Percentiles rank a stretch among this genome's conserved stretches.
Evolutionary conservation across 2,329 filamentous ascomycete species (phyloP).

Genomic region (Nannizziopsis barbatae): DNA sequence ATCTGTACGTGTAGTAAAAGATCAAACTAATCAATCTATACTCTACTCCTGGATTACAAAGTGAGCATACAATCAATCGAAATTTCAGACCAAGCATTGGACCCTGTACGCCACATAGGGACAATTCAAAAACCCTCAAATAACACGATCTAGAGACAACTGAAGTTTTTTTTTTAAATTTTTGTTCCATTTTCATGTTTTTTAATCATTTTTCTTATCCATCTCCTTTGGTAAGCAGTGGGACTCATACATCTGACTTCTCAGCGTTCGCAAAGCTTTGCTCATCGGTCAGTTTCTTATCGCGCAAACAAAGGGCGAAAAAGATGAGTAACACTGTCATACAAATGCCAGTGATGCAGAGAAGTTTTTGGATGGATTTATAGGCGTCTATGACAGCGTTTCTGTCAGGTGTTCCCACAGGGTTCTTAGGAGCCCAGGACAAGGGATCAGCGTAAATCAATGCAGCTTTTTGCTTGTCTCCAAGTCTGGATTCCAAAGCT

Average conservation of each 20-base stretch:
- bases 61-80: too few relatives aligned
- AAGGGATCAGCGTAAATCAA: slow-evolving; percentile 37
- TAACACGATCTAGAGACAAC: too few relatives aligned
- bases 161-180: too few relatives aligned
- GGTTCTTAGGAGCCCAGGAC: slow-evolving; percentile 26
- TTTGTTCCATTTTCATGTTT: too few relatives aligned
- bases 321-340: slow-evolving; percentile 37
- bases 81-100: too few relatives aligned
- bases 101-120: too few relatives aligned
- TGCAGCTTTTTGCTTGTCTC: slow-evolving; percentile 32
- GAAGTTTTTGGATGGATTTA: slow-evolving; percentile 36
- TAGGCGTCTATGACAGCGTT: slow-evolving; percentile 37
- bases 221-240: too few relatives aligned
- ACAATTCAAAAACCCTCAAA: too few relatives aligned
- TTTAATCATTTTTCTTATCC: too few relatives aligned
- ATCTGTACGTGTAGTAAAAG: too few relatives aligned
- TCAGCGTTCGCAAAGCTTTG: slow-evolving; percentile 38
- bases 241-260: slow-evolving; percentile 17
- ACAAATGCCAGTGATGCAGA: slow-evolving; percentile 43
- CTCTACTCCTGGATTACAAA: too few relatives aligned
- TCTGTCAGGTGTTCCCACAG: slow-evolving; percentile 37
- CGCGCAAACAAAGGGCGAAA: slow-evolving; percentile 38
- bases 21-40: too few relatives aligned
- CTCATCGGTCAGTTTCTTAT: slow-evolving; percentile 37
- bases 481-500: slow-evolving; percentile 32